These are phyloP conservation scores for Daedaleopsis nitida DNA, from an alignment of 768 basidiomycete genomes.

Conservation along the genomic window DNA sequence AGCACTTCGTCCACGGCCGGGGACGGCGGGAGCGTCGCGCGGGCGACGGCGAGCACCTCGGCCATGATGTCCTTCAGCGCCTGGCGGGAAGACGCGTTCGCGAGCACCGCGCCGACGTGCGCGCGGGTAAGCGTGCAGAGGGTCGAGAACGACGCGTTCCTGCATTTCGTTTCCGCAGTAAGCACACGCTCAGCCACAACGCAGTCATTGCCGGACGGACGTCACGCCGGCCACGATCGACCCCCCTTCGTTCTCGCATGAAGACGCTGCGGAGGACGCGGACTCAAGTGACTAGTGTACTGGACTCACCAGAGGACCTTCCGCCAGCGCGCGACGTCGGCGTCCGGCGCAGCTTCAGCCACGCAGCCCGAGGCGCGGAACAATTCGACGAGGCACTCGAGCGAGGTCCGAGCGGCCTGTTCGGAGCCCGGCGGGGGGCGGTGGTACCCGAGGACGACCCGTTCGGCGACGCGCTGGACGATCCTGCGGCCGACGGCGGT, in stretches of 20 bases:
- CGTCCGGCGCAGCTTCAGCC: conserved; percentile 27
- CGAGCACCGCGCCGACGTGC: conserved; percentile 29
- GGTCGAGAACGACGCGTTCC: conserved; percentile 36
- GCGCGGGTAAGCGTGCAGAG: conserved; percentile 32
- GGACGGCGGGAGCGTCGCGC: conserved; percentile 20
- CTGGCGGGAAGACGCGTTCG: conserved; percentile 16
- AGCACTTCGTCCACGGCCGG: conserved; percentile 18
- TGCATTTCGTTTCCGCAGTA: conserved; percentile 5
- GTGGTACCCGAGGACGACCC: conserved; percentile 33
- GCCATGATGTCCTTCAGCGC: conserved; percentile 30
- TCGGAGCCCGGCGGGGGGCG: conserved; percentile 14
- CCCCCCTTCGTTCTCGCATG: no score
- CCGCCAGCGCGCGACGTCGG: conserved; percentile 33
- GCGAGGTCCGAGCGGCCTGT: conserved; percentile 5
- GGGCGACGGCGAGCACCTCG: conserved; percentile 34
- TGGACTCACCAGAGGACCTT: conserved; percentile 33
- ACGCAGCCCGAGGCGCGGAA: conserved; percentile 25
- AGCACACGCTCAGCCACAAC: background rate
- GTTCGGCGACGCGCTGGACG: conserved; percentile 29
- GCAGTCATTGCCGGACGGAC: no score
- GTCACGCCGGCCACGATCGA: no score
- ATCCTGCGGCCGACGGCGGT: conserved; percentile 30
- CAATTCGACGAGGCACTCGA: conserved; percentile 25
- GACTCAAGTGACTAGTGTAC: no score
- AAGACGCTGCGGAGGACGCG: no score